Conservation (phyloP, 2,329 filamentous ascomycete genomes). For the Alternaria sp. region DNA sequence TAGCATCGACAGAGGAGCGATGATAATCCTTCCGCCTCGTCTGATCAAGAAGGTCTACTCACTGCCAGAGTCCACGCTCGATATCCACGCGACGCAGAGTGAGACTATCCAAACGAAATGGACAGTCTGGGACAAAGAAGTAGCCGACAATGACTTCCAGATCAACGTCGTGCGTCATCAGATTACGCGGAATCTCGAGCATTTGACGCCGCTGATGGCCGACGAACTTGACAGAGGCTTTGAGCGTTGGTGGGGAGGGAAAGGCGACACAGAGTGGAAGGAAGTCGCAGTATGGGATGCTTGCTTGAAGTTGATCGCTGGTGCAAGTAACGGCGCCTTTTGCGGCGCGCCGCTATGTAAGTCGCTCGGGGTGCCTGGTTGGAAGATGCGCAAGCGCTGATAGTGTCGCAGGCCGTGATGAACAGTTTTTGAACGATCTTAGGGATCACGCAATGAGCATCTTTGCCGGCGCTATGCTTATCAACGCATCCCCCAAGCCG, state of each 20-base stretch:
- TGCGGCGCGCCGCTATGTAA: constrained; percentile 22
- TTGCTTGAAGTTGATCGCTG: constrained; percentile 17
- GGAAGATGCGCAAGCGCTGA: not conserved
- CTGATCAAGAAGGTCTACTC: constrained; percentile 19
- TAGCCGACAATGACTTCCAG: constrained; percentile 19
- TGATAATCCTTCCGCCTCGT: constrained; percentile 21
- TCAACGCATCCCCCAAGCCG: constrained; percentile 17
- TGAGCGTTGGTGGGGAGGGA: constrained; percentile 15
- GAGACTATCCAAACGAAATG: constrained; percentile 24
- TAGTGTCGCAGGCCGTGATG: constrained; percentile 12
- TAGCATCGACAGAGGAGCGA: constrained; percentile 21
- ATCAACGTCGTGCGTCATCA: constrained; percentile 25
- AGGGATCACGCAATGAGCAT: constrained; percentile 21
- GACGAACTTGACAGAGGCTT: constrained; percentile 19
- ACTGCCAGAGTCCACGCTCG: constrained; percentile 16
- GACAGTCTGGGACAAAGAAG: constrained; percentile 21
- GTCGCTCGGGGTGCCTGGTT: not conserved
- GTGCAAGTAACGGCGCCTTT: constrained; percentile 21
- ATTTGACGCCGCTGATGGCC: constrained; percentile 20
- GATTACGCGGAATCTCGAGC: constrained; percentile 19
- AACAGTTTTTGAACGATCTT: constrained; percentile 15
- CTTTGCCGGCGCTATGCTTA: constrained; percentile 19
- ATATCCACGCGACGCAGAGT: constrained; percentile 18
- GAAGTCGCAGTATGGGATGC: constrained; percentile 21
- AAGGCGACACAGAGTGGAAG: constrained; percentile 16